Evolutionary conservation across 2,329 filamentous ascomycete genomes (phyloP).

Genomic region (Verticillium longisporum): DNA sequence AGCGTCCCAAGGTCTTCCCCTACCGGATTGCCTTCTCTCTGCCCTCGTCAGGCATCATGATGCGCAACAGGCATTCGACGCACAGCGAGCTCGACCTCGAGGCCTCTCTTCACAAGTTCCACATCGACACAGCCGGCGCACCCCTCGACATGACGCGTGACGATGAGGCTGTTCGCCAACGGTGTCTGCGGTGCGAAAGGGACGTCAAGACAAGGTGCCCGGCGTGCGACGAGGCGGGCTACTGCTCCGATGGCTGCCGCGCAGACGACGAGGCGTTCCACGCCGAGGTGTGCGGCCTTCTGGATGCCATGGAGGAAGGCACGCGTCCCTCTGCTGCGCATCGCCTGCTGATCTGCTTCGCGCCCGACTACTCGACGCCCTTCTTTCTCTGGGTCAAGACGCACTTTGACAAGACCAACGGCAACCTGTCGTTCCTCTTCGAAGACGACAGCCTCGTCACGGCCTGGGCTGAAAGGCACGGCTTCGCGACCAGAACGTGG

Average conservation of each 20-base stretch:
- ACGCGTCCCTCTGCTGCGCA: neutral
- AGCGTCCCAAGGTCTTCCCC: neutral
- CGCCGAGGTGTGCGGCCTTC: neutral
- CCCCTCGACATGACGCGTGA: neutral
- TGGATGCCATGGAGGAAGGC: neutral
- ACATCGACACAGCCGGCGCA: neutral
- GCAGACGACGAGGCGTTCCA: neutral
- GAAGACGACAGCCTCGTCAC: neutral
- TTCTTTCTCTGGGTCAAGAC: neutral
- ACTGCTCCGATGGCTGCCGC: neutral
- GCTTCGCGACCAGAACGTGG: neutral
- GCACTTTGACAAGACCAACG: neutral
- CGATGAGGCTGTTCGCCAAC: neutral
- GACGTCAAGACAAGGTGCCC: neutral
- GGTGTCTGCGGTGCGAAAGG: neutral
- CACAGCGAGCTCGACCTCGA: neutral
- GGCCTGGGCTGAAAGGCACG: neutral
- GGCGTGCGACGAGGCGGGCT: neutral
- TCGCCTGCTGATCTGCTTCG: neutral
- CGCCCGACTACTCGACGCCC: neutral
- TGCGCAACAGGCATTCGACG: neutral
- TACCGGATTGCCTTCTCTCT: neutral
- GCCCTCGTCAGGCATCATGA: neutral
- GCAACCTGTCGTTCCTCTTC: neutral
- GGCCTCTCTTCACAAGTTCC: neutral